A percentile compares a stretch with the other conserved stretches of the same genome.
phyloP scores from a whole-genome alignment of 2,329 filamentous ascomycete species.

The Xylariaceae sp. region DNA sequence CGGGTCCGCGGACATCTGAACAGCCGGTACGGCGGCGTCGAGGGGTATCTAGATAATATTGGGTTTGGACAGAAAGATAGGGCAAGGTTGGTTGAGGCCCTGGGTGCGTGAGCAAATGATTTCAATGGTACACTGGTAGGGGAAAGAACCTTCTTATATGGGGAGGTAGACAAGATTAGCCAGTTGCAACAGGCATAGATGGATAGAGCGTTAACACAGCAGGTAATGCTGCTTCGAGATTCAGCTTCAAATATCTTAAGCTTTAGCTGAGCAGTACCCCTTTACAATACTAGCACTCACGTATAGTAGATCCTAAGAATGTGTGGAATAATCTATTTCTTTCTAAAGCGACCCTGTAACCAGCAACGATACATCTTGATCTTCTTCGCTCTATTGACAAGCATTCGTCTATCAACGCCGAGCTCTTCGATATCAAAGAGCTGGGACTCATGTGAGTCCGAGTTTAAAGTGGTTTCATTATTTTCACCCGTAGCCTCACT shows the following conservation, averaged over 20 bases:
- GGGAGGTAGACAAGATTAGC: neutral
- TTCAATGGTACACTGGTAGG: too few species aligned
- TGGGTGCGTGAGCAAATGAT: constrained; percentile 52
- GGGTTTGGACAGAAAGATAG: constrained; percentile 59
- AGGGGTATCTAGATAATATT: constrained; percentile 67
- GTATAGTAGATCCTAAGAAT: neutral
- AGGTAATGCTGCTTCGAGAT: too few species aligned
- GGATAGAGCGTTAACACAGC: neutral
- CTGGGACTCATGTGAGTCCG: constrained; percentile 37
- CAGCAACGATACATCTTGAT: constrained; percentile 99
- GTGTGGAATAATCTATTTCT: constrained; percentile 54
- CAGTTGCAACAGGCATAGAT: neutral
- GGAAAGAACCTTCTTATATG: neutral
- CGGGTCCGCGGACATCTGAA: constrained; percentile 64
- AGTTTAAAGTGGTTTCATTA: constrained; percentile 26
- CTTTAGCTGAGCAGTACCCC: too few species aligned
- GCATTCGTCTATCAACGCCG: constrained; percentile 83
- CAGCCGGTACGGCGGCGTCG: constrained; percentile 68
- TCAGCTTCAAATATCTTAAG: too few species aligned
- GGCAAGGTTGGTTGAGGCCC: constrained; percentile 46
- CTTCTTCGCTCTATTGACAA: constrained; percentile 89
- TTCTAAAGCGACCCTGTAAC: constrained; percentile 84
- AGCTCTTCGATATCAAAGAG: constrained; percentile 77
- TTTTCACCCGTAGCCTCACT: constrained; percentile 31
- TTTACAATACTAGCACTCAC: neutral